A percentile compares a stretch with the other conserved stretches of the same genome.
These are phyloP conservation scores for Trichoderma sp. DNA, from an alignment of 2,329 filamentous ascomycete genomes.

Conservation along the genomic window DNA sequence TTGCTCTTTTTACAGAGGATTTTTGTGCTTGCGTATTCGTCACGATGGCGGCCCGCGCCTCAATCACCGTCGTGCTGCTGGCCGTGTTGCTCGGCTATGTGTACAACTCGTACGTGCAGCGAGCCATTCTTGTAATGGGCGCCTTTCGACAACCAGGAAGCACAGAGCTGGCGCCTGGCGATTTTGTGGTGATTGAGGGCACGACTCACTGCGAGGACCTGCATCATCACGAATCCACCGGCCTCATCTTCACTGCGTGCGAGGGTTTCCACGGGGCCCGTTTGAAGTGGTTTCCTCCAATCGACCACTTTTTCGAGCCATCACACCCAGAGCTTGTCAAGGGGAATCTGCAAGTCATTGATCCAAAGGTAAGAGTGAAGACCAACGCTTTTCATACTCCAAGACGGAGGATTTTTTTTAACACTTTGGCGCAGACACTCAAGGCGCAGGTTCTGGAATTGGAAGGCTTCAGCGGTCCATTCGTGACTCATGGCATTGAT, in stretches of 20 bases:
- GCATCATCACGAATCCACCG: constrained; percentile 53
- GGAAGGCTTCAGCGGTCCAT: constrained; percentile 49
- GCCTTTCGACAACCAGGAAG: constrained; percentile 32
- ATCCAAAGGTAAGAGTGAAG: constrained; percentile 49
- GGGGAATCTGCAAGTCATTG: constrained; percentile 54
- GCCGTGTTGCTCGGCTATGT: constrained; percentile 23
- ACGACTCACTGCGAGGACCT: constrained; percentile 62
- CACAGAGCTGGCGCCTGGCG: constrained; percentile 31
- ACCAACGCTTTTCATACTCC: background rate
- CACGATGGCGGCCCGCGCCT: constrained; percentile 21
- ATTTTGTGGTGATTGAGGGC: constrained; percentile 49
- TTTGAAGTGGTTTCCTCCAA: constrained; percentile 55
- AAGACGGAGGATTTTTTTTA: background rate
- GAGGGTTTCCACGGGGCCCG: constrained; percentile 47
- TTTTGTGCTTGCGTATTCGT: background rate
- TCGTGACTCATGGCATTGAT: constrained; percentile 63
- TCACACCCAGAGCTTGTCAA: constrained; percentile 38
- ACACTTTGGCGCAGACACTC: constrained; percentile 42
- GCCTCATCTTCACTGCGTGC: constrained; percentile 59
- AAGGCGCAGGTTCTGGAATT: constrained; percentile 42
- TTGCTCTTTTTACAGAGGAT: too few species aligned
- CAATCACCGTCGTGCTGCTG: constrained; percentile 18
- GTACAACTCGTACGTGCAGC: constrained; percentile 10
- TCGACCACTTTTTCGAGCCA: constrained; percentile 45
- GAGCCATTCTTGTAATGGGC: constrained; percentile 31